Percentiles rank a stretch among this genome's conserved stretches.
These are phyloP conservation scores for Mesostigma viride DNA, from an alignment of 139 green algal genomes.

Conservation along the genomic window DNA sequence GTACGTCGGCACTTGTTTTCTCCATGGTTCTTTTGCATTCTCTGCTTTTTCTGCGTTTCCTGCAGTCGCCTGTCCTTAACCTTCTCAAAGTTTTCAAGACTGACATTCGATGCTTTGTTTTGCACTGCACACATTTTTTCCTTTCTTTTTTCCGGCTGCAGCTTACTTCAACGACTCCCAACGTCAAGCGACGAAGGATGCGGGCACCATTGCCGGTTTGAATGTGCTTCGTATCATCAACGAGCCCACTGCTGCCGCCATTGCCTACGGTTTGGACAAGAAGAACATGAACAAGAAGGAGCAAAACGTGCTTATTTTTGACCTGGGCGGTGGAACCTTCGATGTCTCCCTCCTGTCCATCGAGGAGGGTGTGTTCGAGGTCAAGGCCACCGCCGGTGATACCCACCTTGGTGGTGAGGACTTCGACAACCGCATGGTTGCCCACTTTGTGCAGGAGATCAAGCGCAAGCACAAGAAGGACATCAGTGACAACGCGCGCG, in stretches of 20 bases:
- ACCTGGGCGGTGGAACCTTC: constrained; percentile 91
- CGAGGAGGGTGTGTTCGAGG: constrained; percentile 96
- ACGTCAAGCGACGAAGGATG: constrained; percentile 93
- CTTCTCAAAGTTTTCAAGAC: too few species aligned
- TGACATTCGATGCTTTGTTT: too few species aligned
- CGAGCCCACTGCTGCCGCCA: constrained; percentile 87
- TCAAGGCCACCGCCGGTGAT: constrained; percentile 94
- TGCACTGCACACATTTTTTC: too few species aligned
- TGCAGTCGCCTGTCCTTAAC: too few species aligned
- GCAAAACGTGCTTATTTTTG: constrained; percentile 67
- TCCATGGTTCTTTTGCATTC: too few species aligned
- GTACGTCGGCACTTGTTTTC: too few species aligned
- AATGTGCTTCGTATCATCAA: constrained; percentile 96
- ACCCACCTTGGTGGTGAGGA: constrained; percentile 96
- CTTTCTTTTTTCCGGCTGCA: too few species aligned
- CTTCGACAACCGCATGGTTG: constrained; percentile 91
- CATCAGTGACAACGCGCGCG: constrained; percentile 68
- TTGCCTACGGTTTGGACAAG: constrained; percentile 84
- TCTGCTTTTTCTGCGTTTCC: too few species aligned
- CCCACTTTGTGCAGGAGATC: constrained; percentile 91
- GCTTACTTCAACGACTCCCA: constrained; percentile 98
- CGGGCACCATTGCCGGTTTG: constrained; percentile 80
- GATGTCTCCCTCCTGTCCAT: constrained; percentile 96
- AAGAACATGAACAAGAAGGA: constrained; percentile 39
- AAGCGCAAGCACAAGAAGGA: constrained; percentile 98